phyloP scores from a whole-genome alignment of 2,329 filamentous ascomycete species.

The Tolypocladium album region DNA sequence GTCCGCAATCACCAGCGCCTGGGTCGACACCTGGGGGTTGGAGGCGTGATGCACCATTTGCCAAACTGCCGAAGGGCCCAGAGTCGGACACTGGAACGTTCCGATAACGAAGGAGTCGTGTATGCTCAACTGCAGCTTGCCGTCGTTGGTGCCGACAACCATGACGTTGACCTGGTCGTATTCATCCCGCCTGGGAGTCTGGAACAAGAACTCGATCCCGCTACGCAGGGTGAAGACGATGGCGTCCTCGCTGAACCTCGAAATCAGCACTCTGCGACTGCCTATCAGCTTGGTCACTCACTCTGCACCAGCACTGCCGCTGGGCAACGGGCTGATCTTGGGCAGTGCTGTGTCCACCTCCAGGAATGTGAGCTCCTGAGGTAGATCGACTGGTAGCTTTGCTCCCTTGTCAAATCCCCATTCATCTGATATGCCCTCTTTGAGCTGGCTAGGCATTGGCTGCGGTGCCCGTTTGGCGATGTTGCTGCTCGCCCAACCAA shows the following conservation, averaged over 20 bases:
- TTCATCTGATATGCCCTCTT: conserved; percentile 6
- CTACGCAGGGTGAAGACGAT: conserved; percentile 58
- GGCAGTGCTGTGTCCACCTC: conserved; percentile 69
- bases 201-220: conserved; percentile 61
- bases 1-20: conserved; percentile 53
- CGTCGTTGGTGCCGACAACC: conserved; percentile 61
- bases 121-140: conserved; percentile 65
- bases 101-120: conserved; percentile 81
- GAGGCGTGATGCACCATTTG: conserved; percentile 53
- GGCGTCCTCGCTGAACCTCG: conserved; percentile 33
- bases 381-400: conserved; percentile 40
- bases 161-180: conserved; percentile 72
- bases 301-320: conserved; percentile 49
- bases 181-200: conserved; percentile 48
- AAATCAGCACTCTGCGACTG: conserved; percentile 4
- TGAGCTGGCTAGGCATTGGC: conserved; percentile 4
- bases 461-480: conserved; percentile 19
- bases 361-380: conserved; percentile 60
- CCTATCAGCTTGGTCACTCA: conserved; percentile 24
- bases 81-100: conserved; percentile 41
- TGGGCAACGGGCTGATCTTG: conserved; percentile 61
- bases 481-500: conserved; percentile 40
- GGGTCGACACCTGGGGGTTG: conserved; percentile 64
- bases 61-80: conserved; percentile 10
- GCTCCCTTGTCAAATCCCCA: conserved; percentile 2